These are phyloP conservation scores for Blastocystis sp. DNA, from an alignment of 352 stramenopile genomes.

Conservation along the genomic window DNA sequence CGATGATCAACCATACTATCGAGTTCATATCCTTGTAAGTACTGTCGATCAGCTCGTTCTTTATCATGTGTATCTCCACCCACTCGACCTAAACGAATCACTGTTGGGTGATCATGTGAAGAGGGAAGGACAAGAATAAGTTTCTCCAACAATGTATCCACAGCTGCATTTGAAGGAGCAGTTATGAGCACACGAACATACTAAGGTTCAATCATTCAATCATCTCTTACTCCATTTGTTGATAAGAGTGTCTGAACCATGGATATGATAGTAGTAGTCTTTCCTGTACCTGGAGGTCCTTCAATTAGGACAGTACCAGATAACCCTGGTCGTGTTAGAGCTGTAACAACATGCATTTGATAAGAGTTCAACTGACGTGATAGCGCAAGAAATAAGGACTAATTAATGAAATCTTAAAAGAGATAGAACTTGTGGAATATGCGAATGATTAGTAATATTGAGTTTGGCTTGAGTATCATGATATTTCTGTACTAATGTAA, in stretches of 20 bases:
- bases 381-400: neutral
- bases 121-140: conserved; percentile 71
- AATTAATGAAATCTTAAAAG: neutral
- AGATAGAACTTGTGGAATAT: neutral
- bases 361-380: neutral
- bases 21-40: conserved; percentile 27
- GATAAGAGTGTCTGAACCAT: conserved; percentile 20
- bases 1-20: conserved; percentile 23
- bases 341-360: conserved; percentile 31
- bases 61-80: conserved; percentile 17
- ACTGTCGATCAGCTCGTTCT: neutral
- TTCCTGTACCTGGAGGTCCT: conserved; percentile 76
- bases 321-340: conserved; percentile 18
- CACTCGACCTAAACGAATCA: conserved; percentile 18
- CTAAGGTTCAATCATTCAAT: conserved; percentile 76
- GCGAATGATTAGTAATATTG: neutral
- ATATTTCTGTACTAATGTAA: neutral
- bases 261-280: conserved; percentile 63
- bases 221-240: conserved; percentile 65
- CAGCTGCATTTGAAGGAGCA: conserved; percentile 78
- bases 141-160: conserved; percentile 75
- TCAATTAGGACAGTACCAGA: conserved; percentile 70
- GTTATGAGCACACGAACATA: conserved; percentile 79
- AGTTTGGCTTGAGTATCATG: neutral
- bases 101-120: neutral